These are phyloP conservation scores for Neohortaea acidophila DNA, from an alignment of 495 filamentous ascomycete species.

Conservation along the genomic window DNA sequence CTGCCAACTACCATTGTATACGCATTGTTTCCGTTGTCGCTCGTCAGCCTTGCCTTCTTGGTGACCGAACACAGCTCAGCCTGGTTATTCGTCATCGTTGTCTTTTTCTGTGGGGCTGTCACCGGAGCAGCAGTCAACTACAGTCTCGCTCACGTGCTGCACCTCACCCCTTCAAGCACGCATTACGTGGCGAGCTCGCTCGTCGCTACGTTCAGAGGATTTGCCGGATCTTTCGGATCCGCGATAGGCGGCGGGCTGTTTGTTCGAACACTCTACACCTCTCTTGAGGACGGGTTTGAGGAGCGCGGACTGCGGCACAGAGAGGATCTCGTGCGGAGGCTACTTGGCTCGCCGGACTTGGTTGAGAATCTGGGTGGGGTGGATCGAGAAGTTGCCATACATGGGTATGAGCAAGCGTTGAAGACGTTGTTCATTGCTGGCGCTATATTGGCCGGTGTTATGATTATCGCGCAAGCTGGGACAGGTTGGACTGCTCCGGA, in stretches of 20 bases:
- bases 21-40: constrained; percentile 36
- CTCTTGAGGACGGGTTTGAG: constrained; percentile 42
- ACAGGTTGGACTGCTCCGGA: constrained; percentile 43
- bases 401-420: constrained; percentile 46
- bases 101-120: constrained; percentile 52
- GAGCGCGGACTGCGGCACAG: constrained; percentile 33
- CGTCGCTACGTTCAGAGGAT: constrained; percentile 55
- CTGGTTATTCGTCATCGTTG: constrained; percentile 34
- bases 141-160: constrained; percentile 57
- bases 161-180: constrained; percentile 42
- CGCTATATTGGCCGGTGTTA: constrained; percentile 37
- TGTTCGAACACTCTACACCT: constrained; percentile 39
- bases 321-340: constrained; percentile 41
- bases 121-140: constrained; percentile 62
- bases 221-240: constrained; percentile 60
- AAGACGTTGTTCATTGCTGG: constrained; percentile 42
- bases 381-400: constrained; percentile 46
- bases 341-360: constrained; percentile 54
- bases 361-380: constrained; percentile 36
- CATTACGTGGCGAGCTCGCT: constrained; percentile 60
- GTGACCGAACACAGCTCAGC: constrained; percentile 34
- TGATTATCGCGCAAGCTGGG: constrained; percentile 46
- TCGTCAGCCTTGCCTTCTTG: constrained; percentile 35
- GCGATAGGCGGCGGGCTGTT: constrained; percentile 66
- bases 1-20: constrained; percentile 39